Base-by-base conservation (phyloP, 1,284 basidiomycete genomes). In the Papiliotrema flavescens region DNA sequence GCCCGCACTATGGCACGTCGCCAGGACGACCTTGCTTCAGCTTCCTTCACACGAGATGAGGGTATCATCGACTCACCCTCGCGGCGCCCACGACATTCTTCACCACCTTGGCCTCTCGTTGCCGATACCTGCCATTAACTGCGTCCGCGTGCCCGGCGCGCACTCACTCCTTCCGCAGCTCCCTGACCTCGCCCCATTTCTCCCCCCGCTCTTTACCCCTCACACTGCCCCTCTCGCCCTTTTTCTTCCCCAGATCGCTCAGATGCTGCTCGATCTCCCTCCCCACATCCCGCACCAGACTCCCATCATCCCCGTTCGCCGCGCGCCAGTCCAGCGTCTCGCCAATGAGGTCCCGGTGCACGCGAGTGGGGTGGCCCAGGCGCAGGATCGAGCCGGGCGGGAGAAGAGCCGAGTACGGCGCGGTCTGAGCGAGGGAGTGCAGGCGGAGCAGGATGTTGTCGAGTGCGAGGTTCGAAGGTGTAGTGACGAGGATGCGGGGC, bases 1-100 rank as follows among this genome's bases (percentile, higher is more conserved):
- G 0, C 93, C 93, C 2, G 91, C 84, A 3, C 89, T 88, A 76
- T 98, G 94, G 62, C 93, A 97, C 1, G 95, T 98, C 0, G 92
- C 86, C 13, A 98, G 77, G 0, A 98, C 89, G 37, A 97, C 82
- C 85, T 90, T 61, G 35, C 11, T 32, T 46, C 35, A 49, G 41
- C 13, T 46, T 32, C 14, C 9, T 9, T 20, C 3, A 26, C 6
- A 46, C 4, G 4, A 17, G n/a, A 35, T 15, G 13, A 19, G 23
- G 36, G 42, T 35, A 28, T 20, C 52, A 56, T 20, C 11, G 2
- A 52, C 63, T 26, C 56, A 85, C 88, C 75, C 89, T 86, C 0
- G 91, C 88, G 35, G 87, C 83, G 23, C 80, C 80, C 19, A 98
- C 79, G 1, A 97, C 89, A 17, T 85, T 83, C 54, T 81, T 84